phyloP scores from a whole-genome alignment of 169 alveolate species.

The Cryptosporidium meleagridis region DNA sequence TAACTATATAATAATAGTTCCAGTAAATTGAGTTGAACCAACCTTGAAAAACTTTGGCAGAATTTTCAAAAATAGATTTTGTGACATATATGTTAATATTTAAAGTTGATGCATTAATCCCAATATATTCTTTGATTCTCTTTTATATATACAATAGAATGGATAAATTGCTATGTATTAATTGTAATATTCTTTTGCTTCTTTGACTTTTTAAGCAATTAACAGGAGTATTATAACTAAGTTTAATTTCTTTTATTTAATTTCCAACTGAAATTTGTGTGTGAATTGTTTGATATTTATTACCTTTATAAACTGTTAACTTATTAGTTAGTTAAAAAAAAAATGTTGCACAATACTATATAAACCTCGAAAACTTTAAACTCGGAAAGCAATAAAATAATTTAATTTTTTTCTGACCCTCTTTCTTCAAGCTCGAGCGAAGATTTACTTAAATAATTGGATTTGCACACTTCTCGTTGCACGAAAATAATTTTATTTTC shows the following conservation, averaged over 20 bases:
- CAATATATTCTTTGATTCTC: background rate
- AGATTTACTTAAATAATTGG: background rate
- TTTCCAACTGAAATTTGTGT: background rate
- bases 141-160: background rate
- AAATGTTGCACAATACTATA: background rate
- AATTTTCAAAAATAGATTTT: background rate
- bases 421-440: slow-evolving; percentile 4
- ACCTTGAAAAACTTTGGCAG: background rate
- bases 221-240: background rate
- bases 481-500: background rate
- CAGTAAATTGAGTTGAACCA: background rate
- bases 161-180: background rate
- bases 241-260: background rate
- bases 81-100: background rate
- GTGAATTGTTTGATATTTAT: background rate
- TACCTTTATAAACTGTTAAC: background rate
- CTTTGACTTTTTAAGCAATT: background rate
- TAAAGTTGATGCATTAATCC: background rate
- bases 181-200: background rate
- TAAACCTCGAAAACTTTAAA: background rate
- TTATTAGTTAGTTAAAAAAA: background rate
- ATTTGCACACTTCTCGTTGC: slow-evolving; percentile 10
- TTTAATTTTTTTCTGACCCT: slow-evolving; percentile 1
- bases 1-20: background rate
- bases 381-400: background rate